A percentile compares a stretch with the other conserved stretches of the same genome.
These are phyloP conservation scores for Exobasidium cylindrosporum DNA, from an alignment of 1,284 basidiomycete genomes.

Conservation along the genomic window DNA sequence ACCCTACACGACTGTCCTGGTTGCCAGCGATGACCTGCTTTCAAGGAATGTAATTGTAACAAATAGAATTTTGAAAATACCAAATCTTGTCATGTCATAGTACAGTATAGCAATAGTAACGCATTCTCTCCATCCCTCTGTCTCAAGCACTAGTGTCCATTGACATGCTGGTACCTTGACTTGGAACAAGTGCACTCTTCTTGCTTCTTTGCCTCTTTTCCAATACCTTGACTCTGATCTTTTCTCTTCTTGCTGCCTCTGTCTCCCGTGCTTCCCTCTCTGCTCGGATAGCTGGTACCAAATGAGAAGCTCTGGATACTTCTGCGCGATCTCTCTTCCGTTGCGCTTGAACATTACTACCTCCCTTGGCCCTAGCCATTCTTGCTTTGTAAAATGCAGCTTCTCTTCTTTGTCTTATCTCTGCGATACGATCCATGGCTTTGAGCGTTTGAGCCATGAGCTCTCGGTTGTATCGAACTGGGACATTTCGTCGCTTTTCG, in stretches of 20 bases:
- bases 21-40: conserved; percentile 17
- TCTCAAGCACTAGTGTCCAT: conserved; percentile 3
- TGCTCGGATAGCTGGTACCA: conserved; percentile 19
- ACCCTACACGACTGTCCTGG: conserved; percentile 51
- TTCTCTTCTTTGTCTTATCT: conserved; percentile 88
- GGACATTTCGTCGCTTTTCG: conserved; percentile 97
- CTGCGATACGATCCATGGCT: conserved; percentile 92
- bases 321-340: conserved; percentile 45
- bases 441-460: conserved; percentile 89
- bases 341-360: conserved; percentile 38
- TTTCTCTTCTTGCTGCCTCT: conserved; percentile 7
- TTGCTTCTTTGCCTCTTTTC: conserved; percentile 13
- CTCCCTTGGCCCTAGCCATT: conserved; percentile 42
- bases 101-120: neutral
- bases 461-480: conserved; percentile 95
- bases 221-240: conserved; percentile 12
- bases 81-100: neutral
- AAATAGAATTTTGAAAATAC: neutral
- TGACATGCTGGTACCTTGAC: conserved; percentile 14
- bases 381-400: conserved; percentile 73
- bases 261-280: conserved; percentile 12
- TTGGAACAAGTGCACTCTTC: conserved; percentile 16
- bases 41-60: too few species aligned
- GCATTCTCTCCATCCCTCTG: neutral
- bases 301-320: conserved; percentile 47